These are phyloP conservation scores for Diaporthe citri DNA, from an alignment of 2,329 filamentous ascomycete species.

Conservation along the genomic window DNA sequence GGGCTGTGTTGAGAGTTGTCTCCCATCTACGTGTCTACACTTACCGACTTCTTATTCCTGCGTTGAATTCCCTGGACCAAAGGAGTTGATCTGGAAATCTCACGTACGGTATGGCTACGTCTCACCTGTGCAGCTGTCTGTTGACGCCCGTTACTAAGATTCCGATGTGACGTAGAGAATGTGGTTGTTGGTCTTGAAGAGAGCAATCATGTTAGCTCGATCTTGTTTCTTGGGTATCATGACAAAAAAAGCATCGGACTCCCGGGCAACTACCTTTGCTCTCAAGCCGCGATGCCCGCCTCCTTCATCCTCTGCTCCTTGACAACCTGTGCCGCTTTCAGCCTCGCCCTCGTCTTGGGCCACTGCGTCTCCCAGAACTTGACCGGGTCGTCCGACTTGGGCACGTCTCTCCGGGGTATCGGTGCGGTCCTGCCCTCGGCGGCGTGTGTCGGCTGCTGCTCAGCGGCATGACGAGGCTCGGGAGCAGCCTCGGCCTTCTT, in stretches of 20 bases:
- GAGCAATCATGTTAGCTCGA: neutral
- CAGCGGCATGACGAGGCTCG: constrained; percentile 7
- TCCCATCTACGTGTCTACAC: neutral
- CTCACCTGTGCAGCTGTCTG: neutral
- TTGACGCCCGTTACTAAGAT: neutral
- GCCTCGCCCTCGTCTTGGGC: constrained; percentile 62
- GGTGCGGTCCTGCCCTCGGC: constrained; percentile 31
- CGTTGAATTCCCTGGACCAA: neutral
- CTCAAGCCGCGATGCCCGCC: constrained; percentile 53
- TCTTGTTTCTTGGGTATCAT: constrained; percentile 39
- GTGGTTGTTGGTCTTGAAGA: neutral
- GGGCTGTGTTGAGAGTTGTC: neutral
- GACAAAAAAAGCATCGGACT: constrained; percentile 31
- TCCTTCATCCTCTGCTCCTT: constrained; percentile 65
- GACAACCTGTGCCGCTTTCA: constrained; percentile 70
- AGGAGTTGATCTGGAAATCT: neutral
- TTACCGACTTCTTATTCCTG: neutral
- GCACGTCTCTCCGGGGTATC: constrained; percentile 36
- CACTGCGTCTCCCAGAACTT: constrained; percentile 39
- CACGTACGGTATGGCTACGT: neutral
- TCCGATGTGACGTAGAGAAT: neutral
- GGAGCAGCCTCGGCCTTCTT: neutral
- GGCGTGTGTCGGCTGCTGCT: constrained; percentile 6
- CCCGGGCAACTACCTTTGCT: neutral
- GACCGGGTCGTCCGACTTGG: constrained; percentile 39